Conservation (phyloP, 441 rosid genomes). For the Macaranga tanarius region DNA sequence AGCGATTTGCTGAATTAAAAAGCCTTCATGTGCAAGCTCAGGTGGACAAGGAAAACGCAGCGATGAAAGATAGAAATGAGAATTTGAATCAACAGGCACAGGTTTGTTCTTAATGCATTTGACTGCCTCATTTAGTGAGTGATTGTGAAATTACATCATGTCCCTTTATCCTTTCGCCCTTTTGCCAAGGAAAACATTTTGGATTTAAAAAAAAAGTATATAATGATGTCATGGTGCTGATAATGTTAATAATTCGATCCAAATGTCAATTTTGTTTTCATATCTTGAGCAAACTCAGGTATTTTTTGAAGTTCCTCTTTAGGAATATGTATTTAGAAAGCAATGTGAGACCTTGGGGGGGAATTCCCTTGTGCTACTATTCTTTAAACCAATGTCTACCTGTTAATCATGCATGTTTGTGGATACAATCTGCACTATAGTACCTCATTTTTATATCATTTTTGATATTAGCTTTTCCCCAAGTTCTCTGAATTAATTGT, state of each 20-base stretch:
- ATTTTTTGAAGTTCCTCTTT: background rate
- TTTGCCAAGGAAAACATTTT: background rate
- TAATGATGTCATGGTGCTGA: conserved; percentile 1
- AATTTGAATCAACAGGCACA: conserved; percentile 44
- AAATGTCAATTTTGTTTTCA: background rate
- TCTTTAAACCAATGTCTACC: background rate
- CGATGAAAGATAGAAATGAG: conserved; percentile 35
- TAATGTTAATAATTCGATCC: background rate
- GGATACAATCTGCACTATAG: background rate
- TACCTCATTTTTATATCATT: background rate
- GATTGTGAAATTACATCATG: conserved; percentile 13
- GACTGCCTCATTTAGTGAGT: conserved; percentile 3
- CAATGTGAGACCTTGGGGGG: background rate
- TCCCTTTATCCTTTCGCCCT: background rate
- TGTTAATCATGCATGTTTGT: background rate
- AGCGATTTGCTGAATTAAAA: conserved; percentile 38
- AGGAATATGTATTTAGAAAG: background rate
- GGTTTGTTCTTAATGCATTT: conserved; percentile 41
- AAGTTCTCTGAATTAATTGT: background rate
- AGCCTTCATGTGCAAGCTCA: conserved; percentile 33
- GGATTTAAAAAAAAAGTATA: background rate
- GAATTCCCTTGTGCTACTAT: background rate
- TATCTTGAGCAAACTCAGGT: background rate
- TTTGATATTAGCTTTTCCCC: background rate
- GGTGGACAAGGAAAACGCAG: conserved; percentile 36